phyloP scores from a whole-genome alignment of 2,329 filamentous ascomycete genomes.

The Colletotrichum gigasporum region DNA sequence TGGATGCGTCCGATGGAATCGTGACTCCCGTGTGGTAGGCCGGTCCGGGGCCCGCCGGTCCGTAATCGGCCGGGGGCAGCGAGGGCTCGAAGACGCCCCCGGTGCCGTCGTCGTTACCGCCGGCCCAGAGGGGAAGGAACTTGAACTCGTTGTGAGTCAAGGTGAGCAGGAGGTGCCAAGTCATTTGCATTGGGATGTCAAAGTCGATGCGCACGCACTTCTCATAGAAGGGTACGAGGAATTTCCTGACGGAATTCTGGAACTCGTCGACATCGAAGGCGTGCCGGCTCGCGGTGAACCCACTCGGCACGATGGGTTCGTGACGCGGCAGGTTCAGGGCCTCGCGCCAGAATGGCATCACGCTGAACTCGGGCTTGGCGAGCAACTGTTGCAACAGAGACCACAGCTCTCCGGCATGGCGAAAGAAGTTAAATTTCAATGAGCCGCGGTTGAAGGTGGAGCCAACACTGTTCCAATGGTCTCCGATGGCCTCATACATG shows the following conservation, averaged over 20 bases:
- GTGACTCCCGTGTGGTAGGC: conserved; percentile 56
- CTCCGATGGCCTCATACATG: conserved; percentile 44
- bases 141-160: conserved; percentile 67
- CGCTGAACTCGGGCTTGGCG: neutral
- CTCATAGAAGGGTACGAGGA: conserved; percentile 16
- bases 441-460: neutral
- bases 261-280: conserved; percentile 23
- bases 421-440: neutral
- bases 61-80: conserved; percentile 53
- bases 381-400: neutral
- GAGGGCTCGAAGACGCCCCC: conserved; percentile 57
- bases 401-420: neutral
- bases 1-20: conserved; percentile 44
- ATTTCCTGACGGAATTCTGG: neutral
- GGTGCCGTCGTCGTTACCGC: conserved; percentile 61
- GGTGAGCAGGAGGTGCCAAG: conserved; percentile 58
- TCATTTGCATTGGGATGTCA: conserved; percentile 46
- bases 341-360: conserved; percentile 1
- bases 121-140: conserved; percentile 73
- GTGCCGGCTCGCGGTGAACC: neutral
- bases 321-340: neutral
- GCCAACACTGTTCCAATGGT: neutral
- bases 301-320: neutral
- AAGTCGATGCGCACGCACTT: conserved; percentile 40
- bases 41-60: conserved; percentile 57